These are phyloP conservation scores for Euphorbia corollata DNA, from an alignment of 441 rosid species.

Conservation along the genomic window DNA sequence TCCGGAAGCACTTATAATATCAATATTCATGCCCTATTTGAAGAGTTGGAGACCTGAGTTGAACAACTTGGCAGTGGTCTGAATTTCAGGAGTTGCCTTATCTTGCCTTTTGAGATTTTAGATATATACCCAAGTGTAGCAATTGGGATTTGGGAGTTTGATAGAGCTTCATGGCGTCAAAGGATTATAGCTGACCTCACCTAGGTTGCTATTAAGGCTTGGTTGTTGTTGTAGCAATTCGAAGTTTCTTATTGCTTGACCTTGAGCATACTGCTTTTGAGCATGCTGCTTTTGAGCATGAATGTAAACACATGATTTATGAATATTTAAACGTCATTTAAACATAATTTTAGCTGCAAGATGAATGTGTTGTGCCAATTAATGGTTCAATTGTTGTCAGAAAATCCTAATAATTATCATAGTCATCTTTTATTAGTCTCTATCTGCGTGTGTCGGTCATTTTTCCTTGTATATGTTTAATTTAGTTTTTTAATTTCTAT, in stretches of 20 bases:
- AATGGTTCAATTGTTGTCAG: neutral
- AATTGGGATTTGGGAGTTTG: neutral
- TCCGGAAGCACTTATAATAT: neutral
- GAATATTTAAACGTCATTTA: neutral
- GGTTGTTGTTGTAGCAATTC: neutral
- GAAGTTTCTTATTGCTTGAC: neutral
- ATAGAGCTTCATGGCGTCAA: too few species aligned
- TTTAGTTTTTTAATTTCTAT: conserved; percentile 8
- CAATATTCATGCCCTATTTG: neutral
- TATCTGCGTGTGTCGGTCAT: neutral
- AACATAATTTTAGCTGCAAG: neutral
- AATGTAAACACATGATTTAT: neutral
- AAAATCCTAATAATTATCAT: neutral
- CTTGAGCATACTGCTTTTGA: neutral
- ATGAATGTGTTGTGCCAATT: neutral
- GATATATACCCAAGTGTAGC: neutral
- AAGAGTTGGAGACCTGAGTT: neutral
- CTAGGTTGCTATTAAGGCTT: too few species aligned
- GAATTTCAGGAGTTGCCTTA: neutral
- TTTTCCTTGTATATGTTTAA: neutral
- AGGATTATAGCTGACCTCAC: too few species aligned
- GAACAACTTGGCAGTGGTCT: neutral
- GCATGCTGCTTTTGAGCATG: neutral
- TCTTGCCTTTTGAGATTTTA: neutral
- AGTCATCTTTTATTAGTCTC: neutral